Conservation (phyloP, 2,329 filamentous ascomycete genomes). For the Neocatenulostroma microsporum region DNA sequence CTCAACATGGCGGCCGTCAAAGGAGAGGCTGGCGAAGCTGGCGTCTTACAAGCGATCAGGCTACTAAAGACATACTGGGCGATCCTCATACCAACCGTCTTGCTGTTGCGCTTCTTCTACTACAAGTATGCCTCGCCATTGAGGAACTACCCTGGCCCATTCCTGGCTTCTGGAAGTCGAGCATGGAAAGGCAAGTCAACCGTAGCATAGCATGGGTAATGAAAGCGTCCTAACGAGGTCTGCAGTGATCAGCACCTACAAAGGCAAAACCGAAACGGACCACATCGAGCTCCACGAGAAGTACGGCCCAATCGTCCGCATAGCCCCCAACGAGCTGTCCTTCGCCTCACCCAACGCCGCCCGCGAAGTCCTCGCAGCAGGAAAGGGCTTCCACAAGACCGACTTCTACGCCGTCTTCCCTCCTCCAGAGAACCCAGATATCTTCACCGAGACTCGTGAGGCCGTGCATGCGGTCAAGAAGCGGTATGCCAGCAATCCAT, state of each 20-base stretch:
- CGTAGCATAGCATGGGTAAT: too few relatives aligned
- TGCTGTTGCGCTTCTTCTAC: conserved; percentile 26
- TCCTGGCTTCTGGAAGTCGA: conserved; percentile 24
- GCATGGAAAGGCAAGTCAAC: conserved; percentile 21
- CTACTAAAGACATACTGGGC: conserved; percentile 16
- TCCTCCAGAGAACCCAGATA: conserved; percentile 50
- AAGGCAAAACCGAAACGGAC: conserved; percentile 21
- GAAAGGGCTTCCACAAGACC: conserved; percentile 26
- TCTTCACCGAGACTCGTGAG: conserved; percentile 51
- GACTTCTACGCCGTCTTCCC: conserved; percentile 42
- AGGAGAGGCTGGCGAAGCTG: conserved; percentile 8
- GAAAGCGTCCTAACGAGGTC: too few relatives aligned
- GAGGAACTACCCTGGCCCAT: conserved; percentile 22
- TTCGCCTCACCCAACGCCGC: conserved; percentile 24
- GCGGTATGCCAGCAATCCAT: conserved; percentile 35
- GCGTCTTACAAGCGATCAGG: conserved; percentile 13
- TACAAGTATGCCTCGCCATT: conserved; percentile 23
- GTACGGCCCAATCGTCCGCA: conserved; percentile 25
- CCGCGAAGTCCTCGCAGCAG: conserved; percentile 25
- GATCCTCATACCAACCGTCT: conserved; percentile 14
- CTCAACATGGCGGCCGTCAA: conserved; percentile 15
- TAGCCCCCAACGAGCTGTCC: conserved; percentile 25
- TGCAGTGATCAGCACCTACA: conserved; percentile 17
- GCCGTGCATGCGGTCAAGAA: conserved; percentile 51
- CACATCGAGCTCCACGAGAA: conserved; percentile 19